A percentile compares a stretch with the other conserved stretches of the same genome.
Evolutionary conservation across 2,329 filamentous ascomycete genomes (phyloP).

Genomic region (Pseudogymnoascus sp.): DNA sequence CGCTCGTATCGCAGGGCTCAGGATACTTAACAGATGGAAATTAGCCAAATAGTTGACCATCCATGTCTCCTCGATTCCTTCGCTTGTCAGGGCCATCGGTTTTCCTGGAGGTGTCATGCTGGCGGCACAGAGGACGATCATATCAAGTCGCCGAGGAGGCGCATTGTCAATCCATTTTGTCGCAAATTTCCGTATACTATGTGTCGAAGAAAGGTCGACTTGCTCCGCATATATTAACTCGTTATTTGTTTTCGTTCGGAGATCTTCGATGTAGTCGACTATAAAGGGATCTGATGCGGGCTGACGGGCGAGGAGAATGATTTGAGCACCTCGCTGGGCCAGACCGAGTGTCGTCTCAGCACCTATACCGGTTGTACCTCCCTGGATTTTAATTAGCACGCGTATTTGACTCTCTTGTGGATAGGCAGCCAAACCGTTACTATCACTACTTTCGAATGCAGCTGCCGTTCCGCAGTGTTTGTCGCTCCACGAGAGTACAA

Average conservation of each 20-base stretch:
- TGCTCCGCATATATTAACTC: constrained; percentile 91
- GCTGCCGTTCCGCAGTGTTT: constrained; percentile 69
- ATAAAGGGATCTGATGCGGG: constrained; percentile 79
- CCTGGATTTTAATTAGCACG: constrained; percentile 37
- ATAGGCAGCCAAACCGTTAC: constrained; percentile 57
- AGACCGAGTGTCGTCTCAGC: constrained; percentile 67
- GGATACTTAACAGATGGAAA: constrained; percentile 86
- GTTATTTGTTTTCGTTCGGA: constrained; percentile 70
- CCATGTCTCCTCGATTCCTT: constrained; percentile 85
- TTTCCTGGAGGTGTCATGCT: constrained; percentile 64
- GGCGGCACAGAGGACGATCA: constrained; percentile 81
- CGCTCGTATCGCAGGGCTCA: constrained; percentile 80
- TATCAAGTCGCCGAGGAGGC: constrained; percentile 80
- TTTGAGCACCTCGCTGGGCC: constrained; percentile 75
- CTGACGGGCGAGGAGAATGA: constrained; percentile 81
- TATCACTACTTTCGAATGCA: constrained; percentile 91
- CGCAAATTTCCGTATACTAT: constrained; percentile 86
- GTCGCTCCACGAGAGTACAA: constrained; percentile 66
- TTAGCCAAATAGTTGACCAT: constrained; percentile 93
- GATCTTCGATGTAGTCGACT: constrained; percentile 83
- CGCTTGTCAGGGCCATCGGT: constrained; percentile 53
- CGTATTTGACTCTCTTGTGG: background rate
- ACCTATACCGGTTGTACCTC: constrained; percentile 89
- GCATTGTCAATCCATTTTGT: constrained; percentile 98
- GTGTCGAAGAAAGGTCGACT: constrained; percentile 79